phyloP scores from a whole-genome alignment of 2,329 filamentous ascomycete genomes.

The Nothophoma quercina region DNA sequence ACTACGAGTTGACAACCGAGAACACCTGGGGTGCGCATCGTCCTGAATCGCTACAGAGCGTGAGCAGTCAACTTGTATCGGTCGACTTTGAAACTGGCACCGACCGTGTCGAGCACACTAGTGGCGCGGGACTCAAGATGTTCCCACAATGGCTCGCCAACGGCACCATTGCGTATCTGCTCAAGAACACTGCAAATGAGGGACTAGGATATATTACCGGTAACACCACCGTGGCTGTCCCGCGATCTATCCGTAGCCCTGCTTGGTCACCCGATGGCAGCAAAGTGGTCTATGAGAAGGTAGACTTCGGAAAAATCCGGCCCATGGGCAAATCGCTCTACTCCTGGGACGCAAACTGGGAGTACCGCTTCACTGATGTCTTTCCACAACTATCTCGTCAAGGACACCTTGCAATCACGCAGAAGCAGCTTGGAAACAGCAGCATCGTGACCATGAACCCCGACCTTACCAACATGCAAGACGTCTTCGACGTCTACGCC shows the following conservation, averaged over 20 bases:
- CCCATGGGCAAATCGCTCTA: constrained; percentile 49
- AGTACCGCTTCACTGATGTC: constrained; percentile 55
- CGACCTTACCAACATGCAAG: constrained; percentile 32
- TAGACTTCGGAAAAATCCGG: constrained; percentile 39
- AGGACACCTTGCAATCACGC: constrained; percentile 45
- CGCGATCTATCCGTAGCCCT: constrained; percentile 21
- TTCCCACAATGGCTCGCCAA: constrained; percentile 29
- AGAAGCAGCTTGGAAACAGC: constrained; percentile 53
- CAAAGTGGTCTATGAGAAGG: constrained; percentile 28
- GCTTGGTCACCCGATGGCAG: constrained; percentile 50
- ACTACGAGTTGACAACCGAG: constrained; percentile 52
- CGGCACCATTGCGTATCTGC: constrained; percentile 30
- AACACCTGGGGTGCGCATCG: constrained; percentile 51
- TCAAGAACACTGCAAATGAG: constrained; percentile 35
- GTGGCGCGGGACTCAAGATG: constrained; percentile 41
- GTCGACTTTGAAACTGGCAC: constrained; percentile 52
- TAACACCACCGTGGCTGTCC: neutral
- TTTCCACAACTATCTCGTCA: constrained; percentile 48
- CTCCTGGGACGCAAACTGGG: constrained; percentile 52
- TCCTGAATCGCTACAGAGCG: constrained; percentile 26
- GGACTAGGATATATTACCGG: constrained; percentile 31
- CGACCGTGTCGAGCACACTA: constrained; percentile 42
- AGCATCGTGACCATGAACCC: constrained; percentile 47
- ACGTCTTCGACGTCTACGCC: constrained; percentile 36
- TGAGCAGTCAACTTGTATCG: constrained; percentile 43